phyloP scores from a whole-genome alignment of 2,329 filamentous ascomycete genomes.

The Beauveria varroae region DNA sequence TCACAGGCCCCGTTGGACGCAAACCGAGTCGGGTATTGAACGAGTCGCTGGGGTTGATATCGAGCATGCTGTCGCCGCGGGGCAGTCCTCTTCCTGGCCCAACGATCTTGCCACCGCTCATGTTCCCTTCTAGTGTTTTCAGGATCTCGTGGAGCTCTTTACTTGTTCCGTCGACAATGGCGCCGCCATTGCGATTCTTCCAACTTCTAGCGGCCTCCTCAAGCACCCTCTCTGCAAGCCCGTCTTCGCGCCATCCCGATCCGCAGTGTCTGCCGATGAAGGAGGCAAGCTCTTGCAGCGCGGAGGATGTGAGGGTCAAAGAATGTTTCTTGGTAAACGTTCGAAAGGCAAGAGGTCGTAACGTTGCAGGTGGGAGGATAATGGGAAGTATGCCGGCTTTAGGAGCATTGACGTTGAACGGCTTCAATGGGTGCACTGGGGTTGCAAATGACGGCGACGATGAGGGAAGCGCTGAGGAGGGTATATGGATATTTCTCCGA shows the following conservation, averaged over 20 bases:
- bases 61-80: constrained; percentile 55
- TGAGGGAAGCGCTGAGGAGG: constrained; percentile 62
- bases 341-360: constrained; percentile 86
- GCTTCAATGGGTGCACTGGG: constrained; percentile 68
- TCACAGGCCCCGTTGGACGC: constrained; percentile 34
- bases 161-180: constrained; percentile 80
- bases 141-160: constrained; percentile 74
- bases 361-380: constrained; percentile 74
- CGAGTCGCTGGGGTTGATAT: constrained; percentile 44
- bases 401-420: constrained; percentile 46
- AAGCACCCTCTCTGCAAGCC: constrained; percentile 81
- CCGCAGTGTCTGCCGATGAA: constrained; percentile 94
- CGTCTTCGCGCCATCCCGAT: constrained; percentile 92
- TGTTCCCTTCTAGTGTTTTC: constrained; percentile 75
- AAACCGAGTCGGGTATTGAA: constrained; percentile 50
- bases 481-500: constrained; percentile 24
- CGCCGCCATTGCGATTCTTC: constrained; percentile 82
- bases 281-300: constrained; percentile 72
- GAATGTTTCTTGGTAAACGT: constrained; percentile 98
- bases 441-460: constrained; percentile 89
- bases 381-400: constrained; percentile 74
- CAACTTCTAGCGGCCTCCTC: constrained; percentile 87
- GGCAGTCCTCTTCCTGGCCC: constrained; percentile 42
- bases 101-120: constrained; percentile 73
- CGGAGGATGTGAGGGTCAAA: constrained; percentile 80